A percentile compares a stretch with the other conserved stretches of the same genome.
Conservation (phyloP, 345 rosid species). For the Mercurialis annua region DNA sequence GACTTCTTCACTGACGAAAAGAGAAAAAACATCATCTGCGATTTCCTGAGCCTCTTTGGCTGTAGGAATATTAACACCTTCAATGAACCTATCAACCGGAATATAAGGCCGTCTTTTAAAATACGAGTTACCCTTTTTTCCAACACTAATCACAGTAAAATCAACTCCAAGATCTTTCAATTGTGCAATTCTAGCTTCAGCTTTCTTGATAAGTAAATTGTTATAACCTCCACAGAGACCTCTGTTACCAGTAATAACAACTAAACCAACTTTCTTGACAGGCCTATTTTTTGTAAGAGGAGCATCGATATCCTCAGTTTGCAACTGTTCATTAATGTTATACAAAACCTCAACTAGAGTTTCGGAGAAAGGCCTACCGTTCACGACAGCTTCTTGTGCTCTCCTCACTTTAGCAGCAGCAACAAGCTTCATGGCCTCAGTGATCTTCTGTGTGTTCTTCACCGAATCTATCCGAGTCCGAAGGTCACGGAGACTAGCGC, state of each 20-base stretch:
- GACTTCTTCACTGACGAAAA: conserved; percentile 69
- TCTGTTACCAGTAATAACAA: conserved; percentile 85
- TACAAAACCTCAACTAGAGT: conserved; percentile 87
- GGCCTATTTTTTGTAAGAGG: conserved; percentile 84
- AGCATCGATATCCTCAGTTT: conserved; percentile 71
- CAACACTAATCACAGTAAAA: conserved; percentile 73
- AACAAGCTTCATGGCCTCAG: conserved; percentile 97
- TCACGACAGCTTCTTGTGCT: conserved; percentile 96
- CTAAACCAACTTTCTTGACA: conserved; percentile 91
- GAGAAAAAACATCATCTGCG: conserved; percentile 34
- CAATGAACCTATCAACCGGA: conserved; percentile 54
- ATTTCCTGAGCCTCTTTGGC: conserved; percentile 40
- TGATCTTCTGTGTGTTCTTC: conserved; percentile 93
- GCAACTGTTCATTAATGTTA: conserved; percentile 94
- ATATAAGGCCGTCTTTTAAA: conserved; percentile 77
- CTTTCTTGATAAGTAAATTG: conserved; percentile 70
- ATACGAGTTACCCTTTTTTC: conserved; percentile 81
- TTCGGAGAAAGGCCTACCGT: conserved; percentile 85
- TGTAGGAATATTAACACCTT: conserved; percentile 27
- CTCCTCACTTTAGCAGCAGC: conserved; percentile 97
- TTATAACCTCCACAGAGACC: conserved; percentile 90
- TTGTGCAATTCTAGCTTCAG: conserved; percentile 67
- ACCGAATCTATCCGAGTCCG: conserved; percentile 73
- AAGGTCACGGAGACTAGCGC: conserved; percentile 82
- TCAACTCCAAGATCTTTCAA: conserved; percentile 61